A percentile compares a stretch with the other conserved stretches of the same genome.
Conservation (phyloP, 352 stramenopile species). For the Phytophthora sansomeana region DNA sequence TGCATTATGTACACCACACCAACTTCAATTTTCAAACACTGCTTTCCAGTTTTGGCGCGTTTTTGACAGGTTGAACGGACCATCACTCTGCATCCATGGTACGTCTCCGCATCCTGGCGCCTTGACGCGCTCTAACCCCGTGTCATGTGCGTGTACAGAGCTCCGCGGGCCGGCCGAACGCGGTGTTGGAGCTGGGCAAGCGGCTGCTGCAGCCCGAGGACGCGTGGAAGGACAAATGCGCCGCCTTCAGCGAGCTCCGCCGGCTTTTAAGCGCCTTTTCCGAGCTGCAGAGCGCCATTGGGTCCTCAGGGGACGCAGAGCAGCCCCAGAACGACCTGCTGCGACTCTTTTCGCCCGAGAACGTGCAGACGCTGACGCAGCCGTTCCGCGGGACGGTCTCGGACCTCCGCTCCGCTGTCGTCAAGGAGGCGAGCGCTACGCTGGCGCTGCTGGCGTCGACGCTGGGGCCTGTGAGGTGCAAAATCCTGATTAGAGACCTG, state of each 20-base stretch:
- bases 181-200: constrained; percentile 55
- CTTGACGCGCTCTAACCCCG: constrained; percentile 5
- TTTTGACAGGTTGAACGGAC: too few species aligned
- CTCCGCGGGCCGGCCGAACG: constrained; percentile 60
- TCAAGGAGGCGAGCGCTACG: constrained; percentile 68
- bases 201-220: constrained; percentile 61
- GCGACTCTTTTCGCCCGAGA: constrained; percentile 54
- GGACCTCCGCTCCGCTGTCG: constrained; percentile 66
- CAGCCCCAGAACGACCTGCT: neutral
- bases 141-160: constrained; percentile 31
- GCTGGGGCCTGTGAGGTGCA: constrained; percentile 50
- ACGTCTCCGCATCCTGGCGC: constrained; percentile 7
- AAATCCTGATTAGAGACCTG: constrained; percentile 65
- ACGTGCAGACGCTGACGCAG: constrained; percentile 60
- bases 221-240: constrained; percentile 69
- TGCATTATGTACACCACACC: neutral
- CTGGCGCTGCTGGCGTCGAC: constrained; percentile 48
- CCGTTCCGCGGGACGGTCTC: constrained; percentile 65
- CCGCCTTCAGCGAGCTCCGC: constrained; percentile 54
- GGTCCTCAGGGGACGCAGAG: too few species aligned
- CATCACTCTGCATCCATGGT: constrained; percentile 60
- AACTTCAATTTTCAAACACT: constrained; percentile 12
- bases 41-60: too few species aligned
- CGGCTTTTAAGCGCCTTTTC: constrained; percentile 38
- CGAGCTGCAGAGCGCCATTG: constrained; percentile 9